A percentile compares a stretch with the other conserved stretches of the same genome.
These are phyloP conservation scores for Hypoxylon fuscum DNA, from an alignment of 495 filamentous ascomycete genomes.

Conservation along the genomic window DNA sequence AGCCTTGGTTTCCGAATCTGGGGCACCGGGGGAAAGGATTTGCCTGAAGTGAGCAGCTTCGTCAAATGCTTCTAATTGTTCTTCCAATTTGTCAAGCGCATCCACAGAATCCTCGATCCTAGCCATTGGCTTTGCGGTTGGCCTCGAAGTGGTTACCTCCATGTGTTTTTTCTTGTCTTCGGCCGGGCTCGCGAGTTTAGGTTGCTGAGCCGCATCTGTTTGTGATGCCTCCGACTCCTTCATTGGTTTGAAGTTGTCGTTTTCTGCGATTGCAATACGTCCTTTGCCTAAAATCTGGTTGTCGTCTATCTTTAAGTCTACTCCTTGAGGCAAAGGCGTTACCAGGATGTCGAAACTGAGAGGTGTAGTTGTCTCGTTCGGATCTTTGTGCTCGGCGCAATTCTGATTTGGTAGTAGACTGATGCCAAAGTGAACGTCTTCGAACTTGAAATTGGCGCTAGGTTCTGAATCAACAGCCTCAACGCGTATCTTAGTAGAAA, in stretches of 20 bases:
- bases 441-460: conserved; percentile 20
- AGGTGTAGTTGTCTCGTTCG: conserved; percentile 7
- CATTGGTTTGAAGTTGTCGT: conserved; percentile 13
- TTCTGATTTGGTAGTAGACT: conserved; percentile 50
- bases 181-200: conserved; percentile 18
- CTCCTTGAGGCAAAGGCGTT: conserved; percentile 29
- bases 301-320: conserved; percentile 20
- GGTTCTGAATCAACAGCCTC: conserved; percentile 18
- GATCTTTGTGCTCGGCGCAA: neutral
- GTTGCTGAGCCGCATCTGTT: conserved; percentile 4
- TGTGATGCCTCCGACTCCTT: conserved; percentile 14
- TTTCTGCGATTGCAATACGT: conserved; percentile 33
- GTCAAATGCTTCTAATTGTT: conserved; percentile 64
- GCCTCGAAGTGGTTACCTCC: conserved; percentile 10
- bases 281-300: conserved; percentile 2
- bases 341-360: conserved; percentile 32
- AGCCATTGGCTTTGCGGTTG: conserved; percentile 52
- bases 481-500: conserved; percentile 46
- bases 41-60: conserved; percentile 54
- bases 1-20: conserved; percentile 24
- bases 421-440: conserved; percentile 55
- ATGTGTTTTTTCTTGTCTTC: conserved; percentile 23
- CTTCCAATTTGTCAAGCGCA: conserved; percentile 73
- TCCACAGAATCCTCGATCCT: conserved; percentile 76
- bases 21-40: conserved; percentile 48